Base-by-base conservation (phyloP, 1,284 basidiomycete species). In the Pseudozyma hubeiensis region DNA sequence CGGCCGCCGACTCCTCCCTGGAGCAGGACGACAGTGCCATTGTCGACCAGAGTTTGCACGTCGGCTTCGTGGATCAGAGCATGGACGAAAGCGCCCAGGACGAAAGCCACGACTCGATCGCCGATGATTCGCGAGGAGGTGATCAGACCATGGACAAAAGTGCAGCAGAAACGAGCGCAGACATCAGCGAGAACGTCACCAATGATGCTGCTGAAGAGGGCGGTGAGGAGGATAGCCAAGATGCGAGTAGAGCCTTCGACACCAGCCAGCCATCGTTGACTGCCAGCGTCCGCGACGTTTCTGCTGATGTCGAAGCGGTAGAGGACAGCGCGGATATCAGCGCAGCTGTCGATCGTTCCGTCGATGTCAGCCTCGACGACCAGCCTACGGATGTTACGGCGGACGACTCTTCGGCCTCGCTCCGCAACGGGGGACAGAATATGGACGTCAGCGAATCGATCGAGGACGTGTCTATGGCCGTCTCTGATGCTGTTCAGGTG, bases 11-110 rank as follows among this genome's bases (percentile, higher is more conserved):
- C 33, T 56, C 43, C 6, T 54, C 46, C 8, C 19, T n/a, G 0
- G 19, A 16, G 1, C 29, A 51, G 14, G 63, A 59, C 10, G 52
- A 60, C 47, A 59, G 56, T 30, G 52, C 45, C 31, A 33, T 56
- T n/a, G 34, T 56, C 13, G 53, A 39, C 9, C 35, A 34, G 40
- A 63, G 53, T 31, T n/a, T 55, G 29, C 30, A 33, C 2, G 39
- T 47, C 19, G 35, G 13, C 14, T 7, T 31, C 14, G 59, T 13
- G 1, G 53, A 55, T 30, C 60, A 62, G 29, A 55, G 30, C 43
- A 39, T 55, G 14, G 34, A 54, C 37, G 52, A 7, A 11, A 39
- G 52, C 41, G 46, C 46, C 5, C 34, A 46, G 3, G 53, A 46
- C 30, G 39, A 31, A 43, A 40, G 39, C 37, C 6, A 34, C 13